Percentiles rank a stretch among this genome's conserved stretches.
Conservation (phyloP, 2,329 filamentous ascomycete genomes). For the Arachnomyces sp. region DNA sequence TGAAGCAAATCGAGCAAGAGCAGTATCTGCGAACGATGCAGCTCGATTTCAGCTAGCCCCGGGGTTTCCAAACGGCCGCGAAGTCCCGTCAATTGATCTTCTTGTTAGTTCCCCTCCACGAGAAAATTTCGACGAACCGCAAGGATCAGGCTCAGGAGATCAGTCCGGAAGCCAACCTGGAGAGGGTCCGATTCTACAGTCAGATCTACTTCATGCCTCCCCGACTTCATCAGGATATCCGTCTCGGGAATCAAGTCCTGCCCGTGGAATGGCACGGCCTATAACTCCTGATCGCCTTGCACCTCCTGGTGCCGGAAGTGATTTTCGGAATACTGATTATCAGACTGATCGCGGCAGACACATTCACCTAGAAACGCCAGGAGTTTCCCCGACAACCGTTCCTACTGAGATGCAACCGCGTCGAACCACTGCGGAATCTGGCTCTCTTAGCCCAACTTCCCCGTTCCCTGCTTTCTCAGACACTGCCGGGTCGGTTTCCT, state of each 20-base stretch:
- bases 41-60: conserved; percentile 15
- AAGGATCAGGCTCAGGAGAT: conserved; percentile 3
- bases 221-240: conserved; percentile 24
- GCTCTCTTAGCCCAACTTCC: conserved; percentile 37
- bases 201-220: conserved; percentile 23
- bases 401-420: not conserved
- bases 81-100: conserved; percentile 20
- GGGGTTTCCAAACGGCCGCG: conserved; percentile 1
- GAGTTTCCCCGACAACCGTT: conserved; percentile 23
- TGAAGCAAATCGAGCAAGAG: conserved; percentile 35
- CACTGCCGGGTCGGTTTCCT: conserved; percentile 39
- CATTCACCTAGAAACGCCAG: conserved; percentile 17
- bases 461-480: conserved; percentile 66
- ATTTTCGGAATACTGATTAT: conserved; percentile 33
- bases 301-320: conserved; percentile 27
- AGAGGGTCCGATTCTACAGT: too few species aligned
- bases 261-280: conserved; percentile 13
- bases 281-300: conserved; percentile 36
- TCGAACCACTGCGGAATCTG: not conserved
- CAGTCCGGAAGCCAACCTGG: conserved; percentile 13
- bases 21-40: conserved; percentile 55
- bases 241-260: conserved; percentile 29
- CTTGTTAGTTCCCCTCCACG: conserved; percentile 35
- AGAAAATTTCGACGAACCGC: conserved; percentile 14
- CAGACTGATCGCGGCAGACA: conserved; percentile 11